These are phyloP conservation scores for Trapa incisa DNA, from an alignment of 345 rosid genomes.

Conservation along the genomic window DNA sequence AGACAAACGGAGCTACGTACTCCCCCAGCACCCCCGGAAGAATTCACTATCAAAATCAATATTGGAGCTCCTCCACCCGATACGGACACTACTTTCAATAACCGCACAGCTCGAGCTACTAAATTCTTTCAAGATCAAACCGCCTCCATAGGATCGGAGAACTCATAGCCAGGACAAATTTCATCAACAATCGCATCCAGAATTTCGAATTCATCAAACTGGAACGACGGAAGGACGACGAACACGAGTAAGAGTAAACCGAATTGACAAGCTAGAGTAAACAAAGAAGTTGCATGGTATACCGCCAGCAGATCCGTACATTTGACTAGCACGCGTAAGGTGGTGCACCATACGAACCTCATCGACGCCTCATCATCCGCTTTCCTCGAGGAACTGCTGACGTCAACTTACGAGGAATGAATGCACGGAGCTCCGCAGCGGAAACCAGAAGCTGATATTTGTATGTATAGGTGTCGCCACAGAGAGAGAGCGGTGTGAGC, in stretches of 20 bases:
- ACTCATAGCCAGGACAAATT: not conserved
- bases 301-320: constrained; percentile 14
- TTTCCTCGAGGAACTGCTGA: not conserved
- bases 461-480: not conserved
- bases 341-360: constrained; percentile 3
- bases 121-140: not conserved
- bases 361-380: not conserved
- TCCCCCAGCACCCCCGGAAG: not conserved
- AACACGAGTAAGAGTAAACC: not conserved
- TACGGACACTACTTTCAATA: not conserved
- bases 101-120: not conserved
- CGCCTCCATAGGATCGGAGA: not conserved
- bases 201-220: not conserved
- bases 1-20: not conserved
- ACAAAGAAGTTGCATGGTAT: not conserved
- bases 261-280: not conserved
- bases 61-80: not conserved
- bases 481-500: not conserved
- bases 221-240: not conserved
- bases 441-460: not conserved
- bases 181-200: not conserved
- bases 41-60: not conserved
- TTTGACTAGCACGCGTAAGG: not conserved
- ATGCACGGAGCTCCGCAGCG: constrained; percentile 4
- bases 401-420: not conserved